Evolutionary conservation across 108 stramenopile species (phyloP).

Genomic region (Stephanodiscus minutulus): DNA sequence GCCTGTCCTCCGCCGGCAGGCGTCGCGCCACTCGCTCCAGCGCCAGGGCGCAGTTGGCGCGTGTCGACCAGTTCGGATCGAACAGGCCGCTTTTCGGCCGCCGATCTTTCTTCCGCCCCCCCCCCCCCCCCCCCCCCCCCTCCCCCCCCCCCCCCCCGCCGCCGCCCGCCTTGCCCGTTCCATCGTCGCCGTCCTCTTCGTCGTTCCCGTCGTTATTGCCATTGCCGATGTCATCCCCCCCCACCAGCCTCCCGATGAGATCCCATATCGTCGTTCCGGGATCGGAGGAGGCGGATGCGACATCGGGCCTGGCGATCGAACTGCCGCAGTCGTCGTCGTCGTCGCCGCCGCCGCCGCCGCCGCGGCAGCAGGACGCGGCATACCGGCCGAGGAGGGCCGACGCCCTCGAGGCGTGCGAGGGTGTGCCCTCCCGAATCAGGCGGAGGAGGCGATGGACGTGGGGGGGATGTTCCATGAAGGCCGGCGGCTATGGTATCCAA

Average conservation of each 20-base stretch:
- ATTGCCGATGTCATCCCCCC: slow-evolving; percentile 23
- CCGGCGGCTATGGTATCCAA: no score
- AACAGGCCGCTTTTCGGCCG: slow-evolving; percentile 31
- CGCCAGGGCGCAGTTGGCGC: slow-evolving; percentile 62
- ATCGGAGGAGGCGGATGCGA: neutral
- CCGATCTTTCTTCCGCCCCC: neutral
- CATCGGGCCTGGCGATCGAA: neutral
- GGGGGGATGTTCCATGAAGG: slow-evolving; percentile 57
- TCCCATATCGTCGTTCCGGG: slow-evolving; percentile 43
- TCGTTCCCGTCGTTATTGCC: neutral
- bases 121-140: no score
- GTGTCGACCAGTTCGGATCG: neutral
- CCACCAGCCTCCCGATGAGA: slow-evolving; percentile 47
- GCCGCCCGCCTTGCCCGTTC: neutral
- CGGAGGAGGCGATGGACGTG: slow-evolving; percentile 72
- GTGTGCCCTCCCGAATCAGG: slow-evolving; percentile 70
- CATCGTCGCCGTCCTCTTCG: neutral
- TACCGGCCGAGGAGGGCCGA: slow-evolving; percentile 43
- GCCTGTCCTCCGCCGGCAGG: slow-evolving; percentile 62
- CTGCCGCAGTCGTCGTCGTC: neutral
- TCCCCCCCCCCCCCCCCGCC: no score
- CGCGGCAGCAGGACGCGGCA: slow-evolving; percentile 28
- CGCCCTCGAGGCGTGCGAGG: slow-evolving; percentile 61
- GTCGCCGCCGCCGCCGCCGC: neutral
- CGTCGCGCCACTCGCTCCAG: slow-evolving; percentile 70